A percentile compares a stretch with the other conserved stretches of the same genome.
phyloP scores from a whole-genome alignment of 306 rosid species.

The Gynostemma pentaphyllum region DNA sequence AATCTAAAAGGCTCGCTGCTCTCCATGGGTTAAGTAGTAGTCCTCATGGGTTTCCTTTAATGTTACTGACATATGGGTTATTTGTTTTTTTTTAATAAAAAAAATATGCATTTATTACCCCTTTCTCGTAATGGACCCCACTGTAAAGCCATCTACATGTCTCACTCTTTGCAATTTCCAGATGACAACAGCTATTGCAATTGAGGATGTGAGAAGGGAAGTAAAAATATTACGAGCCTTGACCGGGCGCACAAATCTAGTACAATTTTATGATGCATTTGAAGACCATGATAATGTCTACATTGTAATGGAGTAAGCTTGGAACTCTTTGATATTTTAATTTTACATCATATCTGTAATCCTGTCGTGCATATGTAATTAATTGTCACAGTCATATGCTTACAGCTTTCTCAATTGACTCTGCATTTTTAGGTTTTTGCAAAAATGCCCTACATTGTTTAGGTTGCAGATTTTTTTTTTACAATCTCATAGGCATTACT shows the following conservation, averaged over 20 bases:
- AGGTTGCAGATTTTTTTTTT: neutral
- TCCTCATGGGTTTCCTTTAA: neutral
- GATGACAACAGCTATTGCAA: slow-evolving; percentile 98
- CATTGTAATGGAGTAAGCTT: slow-evolving; percentile 98
- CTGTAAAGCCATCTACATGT: neutral
- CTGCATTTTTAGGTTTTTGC: neutral
- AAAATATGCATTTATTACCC: neutral
- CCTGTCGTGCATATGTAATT: neutral
- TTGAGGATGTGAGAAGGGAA: slow-evolving; percentile 97
- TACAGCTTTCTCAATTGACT: neutral
- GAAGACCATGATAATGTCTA: slow-evolving; percentile 97
- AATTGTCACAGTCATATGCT: neutral
- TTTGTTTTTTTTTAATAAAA: too few relatives aligned
- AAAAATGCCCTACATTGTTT: neutral
- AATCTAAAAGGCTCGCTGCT: neutral
- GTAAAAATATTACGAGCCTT: slow-evolving; percentile 89
- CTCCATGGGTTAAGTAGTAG: neutral
- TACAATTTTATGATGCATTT: slow-evolving; percentile 81
- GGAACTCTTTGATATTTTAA: slow-evolving; percentile 7
- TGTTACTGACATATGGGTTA: too few relatives aligned
- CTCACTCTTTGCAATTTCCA: slow-evolving; percentile 21
- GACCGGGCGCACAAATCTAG: slow-evolving; percentile 80
- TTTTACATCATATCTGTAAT: slow-evolving; percentile 4
- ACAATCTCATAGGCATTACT: slow-evolving; percentile 3
- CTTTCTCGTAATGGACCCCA: too few relatives aligned